Evolutionary conservation across 345 rosid species (phyloP).

Genomic region (Pugionium cornutum): DNA sequence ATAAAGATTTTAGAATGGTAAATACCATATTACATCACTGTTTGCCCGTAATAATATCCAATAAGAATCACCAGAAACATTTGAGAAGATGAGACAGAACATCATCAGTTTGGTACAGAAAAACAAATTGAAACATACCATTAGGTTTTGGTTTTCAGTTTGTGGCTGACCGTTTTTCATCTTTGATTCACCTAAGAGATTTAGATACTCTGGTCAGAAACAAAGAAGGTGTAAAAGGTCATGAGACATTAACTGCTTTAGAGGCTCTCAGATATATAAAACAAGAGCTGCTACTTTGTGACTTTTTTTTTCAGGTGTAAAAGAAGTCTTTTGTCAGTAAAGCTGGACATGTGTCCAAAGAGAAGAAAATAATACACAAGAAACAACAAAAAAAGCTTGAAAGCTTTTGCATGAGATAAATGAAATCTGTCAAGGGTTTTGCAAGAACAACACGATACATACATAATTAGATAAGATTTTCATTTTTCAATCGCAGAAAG

Average conservation of each 20-base stretch:
- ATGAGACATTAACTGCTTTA: not conserved
- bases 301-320: constrained; percentile 3
- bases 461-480: not conserved
- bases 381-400: not conserved
- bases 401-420: constrained; percentile 10
- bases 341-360: not conserved
- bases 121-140: no score
- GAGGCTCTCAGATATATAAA: constrained; percentile 7
- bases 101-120: not conserved
- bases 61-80: not conserved
- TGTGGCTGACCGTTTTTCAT: constrained; percentile 33
- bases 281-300: constrained; percentile 10
- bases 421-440: constrained; percentile 12
- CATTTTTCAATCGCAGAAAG: not conserved
- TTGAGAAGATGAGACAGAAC: not conserved
- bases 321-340: constrained; percentile 14
- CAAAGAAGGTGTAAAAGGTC: not conserved
- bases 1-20: not conserved
- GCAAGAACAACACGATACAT: constrained; percentile 13
- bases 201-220: constrained; percentile 12
- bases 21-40: constrained; percentile 12
- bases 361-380: not conserved
- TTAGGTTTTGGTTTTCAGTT: constrained; percentile 30
- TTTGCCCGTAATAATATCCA: not conserved
- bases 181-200: constrained; percentile 28